A percentile compares a stretch with the other conserved stretches of the same genome.
Conservation (phyloP, 2,329 filamentous ascomycete species). For the Arthrobotrys musiformis region DNA sequence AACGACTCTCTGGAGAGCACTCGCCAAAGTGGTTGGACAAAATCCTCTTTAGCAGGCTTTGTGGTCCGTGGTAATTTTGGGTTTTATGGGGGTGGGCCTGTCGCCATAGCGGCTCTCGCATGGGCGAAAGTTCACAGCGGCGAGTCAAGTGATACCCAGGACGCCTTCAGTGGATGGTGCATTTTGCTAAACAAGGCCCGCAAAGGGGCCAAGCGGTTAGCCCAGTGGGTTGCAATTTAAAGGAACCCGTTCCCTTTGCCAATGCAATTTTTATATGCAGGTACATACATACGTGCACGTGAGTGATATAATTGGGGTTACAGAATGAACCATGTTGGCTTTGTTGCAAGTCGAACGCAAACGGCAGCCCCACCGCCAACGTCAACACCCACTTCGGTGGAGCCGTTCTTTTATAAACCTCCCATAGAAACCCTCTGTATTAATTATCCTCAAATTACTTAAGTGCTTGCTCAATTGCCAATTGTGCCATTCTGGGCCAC, state of each 20-base stretch:
- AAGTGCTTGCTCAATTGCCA: too few relatives aligned
- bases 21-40: not conserved
- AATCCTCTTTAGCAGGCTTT: conserved; percentile 20
- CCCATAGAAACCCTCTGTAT: not conserved
- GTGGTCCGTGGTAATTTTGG: conserved; percentile 41
- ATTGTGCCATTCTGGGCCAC: not conserved
- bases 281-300: too few relatives aligned
- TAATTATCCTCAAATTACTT: too few relatives aligned
- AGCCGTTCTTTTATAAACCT: not conserved
- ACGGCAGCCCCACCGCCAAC: not conserved
- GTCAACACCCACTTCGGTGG: not conserved
- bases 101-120: conserved; percentile 34
- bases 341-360: conserved; percentile 10
- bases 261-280: not conserved
- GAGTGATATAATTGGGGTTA: not conserved
- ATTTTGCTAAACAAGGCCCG: conserved; percentile 14
- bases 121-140: conserved; percentile 9
- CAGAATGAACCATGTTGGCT: not conserved
- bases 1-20: too few relatives aligned
- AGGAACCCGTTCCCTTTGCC: too few relatives aligned
- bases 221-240: conserved; percentile 36
- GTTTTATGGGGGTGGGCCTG: conserved; percentile 8
- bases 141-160: not conserved
- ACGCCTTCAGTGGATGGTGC: conserved; percentile 17
- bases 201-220: conserved; percentile 13